Evolutionary conservation across 1,139 yeast genomes (phyloP).

Genomic region (Meyerozyma smithsonii): DNA sequence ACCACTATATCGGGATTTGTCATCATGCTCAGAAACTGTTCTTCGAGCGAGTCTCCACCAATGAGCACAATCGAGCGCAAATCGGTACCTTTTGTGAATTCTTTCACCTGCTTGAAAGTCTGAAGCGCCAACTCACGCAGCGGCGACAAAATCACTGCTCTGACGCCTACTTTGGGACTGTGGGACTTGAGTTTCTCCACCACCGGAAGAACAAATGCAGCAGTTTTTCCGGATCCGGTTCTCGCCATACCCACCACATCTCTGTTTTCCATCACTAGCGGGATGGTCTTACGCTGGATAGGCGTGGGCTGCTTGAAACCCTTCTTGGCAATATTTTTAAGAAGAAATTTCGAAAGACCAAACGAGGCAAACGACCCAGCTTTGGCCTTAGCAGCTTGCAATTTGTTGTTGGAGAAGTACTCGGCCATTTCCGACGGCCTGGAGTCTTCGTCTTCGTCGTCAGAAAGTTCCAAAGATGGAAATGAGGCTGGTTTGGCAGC

Average conservation of each 20-base stretch:
- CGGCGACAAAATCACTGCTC: slow-evolving; percentile 88
- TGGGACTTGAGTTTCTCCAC: slow-evolving; percentile 80
- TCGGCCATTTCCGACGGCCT: slow-evolving; percentile 23
- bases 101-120: slow-evolving; percentile 83
- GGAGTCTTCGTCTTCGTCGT: slow-evolving; percentile 44
- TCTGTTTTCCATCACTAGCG: slow-evolving; percentile 76
- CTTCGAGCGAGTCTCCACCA: slow-evolving; percentile 97
- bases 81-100: slow-evolving; percentile 80
- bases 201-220: slow-evolving; percentile 93
- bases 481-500: slow-evolving; percentile 27
- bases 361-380: slow-evolving; percentile 85
- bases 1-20: slow-evolving; percentile 89
- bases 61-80: slow-evolving; percentile 75
- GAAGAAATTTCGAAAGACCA: slow-evolving; percentile 72
- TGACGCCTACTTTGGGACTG: slow-evolving; percentile 81
- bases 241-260: slow-evolving; percentile 99
- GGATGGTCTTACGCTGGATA: slow-evolving; percentile 92
- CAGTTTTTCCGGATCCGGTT: slow-evolving; percentile 98
- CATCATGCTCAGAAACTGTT: slow-evolving; percentile 91
- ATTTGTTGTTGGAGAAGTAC: slow-evolving; percentile 35
- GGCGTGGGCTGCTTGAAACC: slow-evolving; percentile 97
- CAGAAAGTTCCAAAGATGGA: slow-evolving; percentile 67
- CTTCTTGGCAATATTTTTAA: slow-evolving; percentile 69
- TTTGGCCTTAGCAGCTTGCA: slow-evolving; percentile 58
- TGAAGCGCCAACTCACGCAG: slow-evolving; percentile 93